A percentile compares a stretch with the other conserved stretches of the same genome.
These are phyloP conservation scores for Pterocarpus macrocarpus DNA, from an alignment of 306 rosid species.

Conservation along the genomic window DNA sequence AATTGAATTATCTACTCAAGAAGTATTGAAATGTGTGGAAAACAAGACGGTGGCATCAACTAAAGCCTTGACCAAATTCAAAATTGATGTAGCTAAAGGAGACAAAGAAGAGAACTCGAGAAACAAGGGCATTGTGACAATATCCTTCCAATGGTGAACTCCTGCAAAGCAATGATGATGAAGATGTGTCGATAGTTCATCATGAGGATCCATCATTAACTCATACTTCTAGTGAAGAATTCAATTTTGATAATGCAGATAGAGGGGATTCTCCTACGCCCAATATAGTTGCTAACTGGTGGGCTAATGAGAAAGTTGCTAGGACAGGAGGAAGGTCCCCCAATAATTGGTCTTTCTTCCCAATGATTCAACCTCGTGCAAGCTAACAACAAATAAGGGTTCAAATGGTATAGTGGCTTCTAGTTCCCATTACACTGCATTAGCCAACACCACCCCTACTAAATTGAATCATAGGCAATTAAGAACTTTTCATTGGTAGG, in stretches of 20 bases:
- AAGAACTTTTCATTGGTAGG: slow-evolving; percentile 35
- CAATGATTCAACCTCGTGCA: slow-evolving; percentile 69
- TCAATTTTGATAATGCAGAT: slow-evolving; percentile 84
- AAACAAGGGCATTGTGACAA: slow-evolving; percentile 30
- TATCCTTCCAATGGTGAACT: slow-evolving; percentile 43
- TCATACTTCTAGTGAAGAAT: slow-evolving; percentile 77
- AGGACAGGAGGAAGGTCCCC: slow-evolving; percentile 59
- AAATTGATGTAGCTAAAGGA: slow-evolving; percentile 15
- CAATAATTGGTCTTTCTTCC: slow-evolving; percentile 88
- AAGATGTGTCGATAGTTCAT: slow-evolving; percentile 50
- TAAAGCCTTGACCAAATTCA: slow-evolving; percentile 42
- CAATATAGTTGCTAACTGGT: slow-evolving; percentile 73
- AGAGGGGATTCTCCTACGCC: slow-evolving; percentile 71
- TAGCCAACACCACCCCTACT: not conserved
- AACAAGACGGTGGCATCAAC: slow-evolving; percentile 52
- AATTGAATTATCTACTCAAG: slow-evolving; percentile 52
- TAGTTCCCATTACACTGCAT: not conserved
- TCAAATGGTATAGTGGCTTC: slow-evolving; percentile 33
- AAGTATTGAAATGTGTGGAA: slow-evolving; percentile 45
- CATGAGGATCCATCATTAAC: slow-evolving; percentile 66
- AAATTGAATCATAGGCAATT: slow-evolving; percentile 42
- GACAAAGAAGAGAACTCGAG: slow-evolving; percentile 47
- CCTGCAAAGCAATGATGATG: slow-evolving; percentile 45
- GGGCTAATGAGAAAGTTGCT: slow-evolving; percentile 87
- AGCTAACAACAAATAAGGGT: slow-evolving; percentile 53